Percentiles rank a stretch among this genome's conserved stretches.
Conservation (phyloP, 345 rosid species). For the Laguncularia racemosa region DNA sequence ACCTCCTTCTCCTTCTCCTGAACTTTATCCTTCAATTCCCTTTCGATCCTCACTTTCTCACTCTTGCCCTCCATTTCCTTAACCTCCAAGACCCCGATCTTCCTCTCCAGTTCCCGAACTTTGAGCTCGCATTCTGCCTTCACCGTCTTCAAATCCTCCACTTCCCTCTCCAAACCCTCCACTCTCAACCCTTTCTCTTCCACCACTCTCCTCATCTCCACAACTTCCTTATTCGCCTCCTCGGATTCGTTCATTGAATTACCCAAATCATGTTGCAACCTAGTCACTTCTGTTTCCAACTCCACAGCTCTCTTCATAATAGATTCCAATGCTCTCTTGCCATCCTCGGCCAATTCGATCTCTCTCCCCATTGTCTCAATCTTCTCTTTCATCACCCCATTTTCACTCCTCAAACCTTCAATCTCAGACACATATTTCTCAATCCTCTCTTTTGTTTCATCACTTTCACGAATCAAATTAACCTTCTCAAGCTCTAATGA, state of each 20-base stretch:
- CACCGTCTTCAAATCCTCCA: constrained; percentile 45
- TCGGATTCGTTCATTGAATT: constrained; percentile 35
- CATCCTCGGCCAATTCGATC: constrained; percentile 43
- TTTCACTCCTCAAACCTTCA: constrained; percentile 29
- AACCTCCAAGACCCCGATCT: constrained; percentile 45
- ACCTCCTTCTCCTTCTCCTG: constrained; percentile 49
- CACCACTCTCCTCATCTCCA: constrained; percentile 31
- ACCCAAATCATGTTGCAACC: constrained; percentile 64
- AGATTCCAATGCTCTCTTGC: constrained; percentile 36
- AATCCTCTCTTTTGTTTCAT: constrained; percentile 27
- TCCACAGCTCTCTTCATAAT: constrained; percentile 47
- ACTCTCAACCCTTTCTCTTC: constrained; percentile 33
- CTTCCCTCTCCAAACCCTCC: constrained; percentile 37
- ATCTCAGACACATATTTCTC: constrained; percentile 25
- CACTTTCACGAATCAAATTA: constrained; percentile 30
- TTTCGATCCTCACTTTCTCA: constrained; percentile 51
- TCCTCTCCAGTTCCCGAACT: constrained; percentile 67
- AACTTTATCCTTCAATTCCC: constrained; percentile 42
- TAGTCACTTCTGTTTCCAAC: constrained; percentile 50
- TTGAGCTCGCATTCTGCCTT: constrained; percentile 50
- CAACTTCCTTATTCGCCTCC: constrained; percentile 36
- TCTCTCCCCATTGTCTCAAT: constrained; percentile 37
- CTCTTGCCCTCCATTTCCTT: constrained; percentile 59
- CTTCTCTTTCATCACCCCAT: constrained; percentile 30
- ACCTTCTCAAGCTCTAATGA: constrained; percentile 43